Evolutionary conservation across 768 basidiomycete species (phyloP).

Genomic region (Phaffia australis): DNA sequence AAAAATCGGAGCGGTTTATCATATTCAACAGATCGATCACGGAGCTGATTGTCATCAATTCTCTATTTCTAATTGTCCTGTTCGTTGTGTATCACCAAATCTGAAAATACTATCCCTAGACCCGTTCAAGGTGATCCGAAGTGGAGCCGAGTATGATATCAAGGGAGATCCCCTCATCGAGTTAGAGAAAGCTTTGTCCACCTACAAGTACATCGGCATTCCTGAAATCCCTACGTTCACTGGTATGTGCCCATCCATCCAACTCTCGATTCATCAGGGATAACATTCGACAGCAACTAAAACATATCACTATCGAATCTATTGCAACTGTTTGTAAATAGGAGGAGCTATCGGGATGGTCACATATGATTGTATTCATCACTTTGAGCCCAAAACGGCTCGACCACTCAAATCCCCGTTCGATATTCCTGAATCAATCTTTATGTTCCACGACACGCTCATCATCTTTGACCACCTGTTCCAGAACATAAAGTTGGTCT

Average conservation of each 20-base stretch:
- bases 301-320: neutral
- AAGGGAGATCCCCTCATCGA: constrained; percentile 76
- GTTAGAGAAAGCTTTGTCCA: constrained; percentile 72
- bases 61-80: neutral
- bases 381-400: constrained; percentile 86
- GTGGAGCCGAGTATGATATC: constrained; percentile 70
- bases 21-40: neutral
- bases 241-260: constrained; percentile 33
- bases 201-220: constrained; percentile 81
- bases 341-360: constrained; percentile 98
- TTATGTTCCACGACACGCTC: constrained; percentile 93
- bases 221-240: constrained; percentile 90
- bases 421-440: constrained; percentile 84
- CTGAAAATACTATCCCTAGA: constrained; percentile 44
- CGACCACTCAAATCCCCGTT: constrained; percentile 65
- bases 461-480: constrained; percentile 94
- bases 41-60: neutral
- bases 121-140: constrained; percentile 81
- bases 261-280: neutral
- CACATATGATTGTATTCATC: constrained; percentile 86
- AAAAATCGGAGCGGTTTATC: too few species aligned
- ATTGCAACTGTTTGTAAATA: constrained; percentile 25
- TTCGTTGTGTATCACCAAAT: too few species aligned
- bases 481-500: constrained; percentile 88
- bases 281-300: neutral